Evolutionary conservation across 2,329 filamentous ascomycete genomes (phyloP), one percentile per base, ranked within the genome.

Genomic region (Alternaria sp.): DNA sequence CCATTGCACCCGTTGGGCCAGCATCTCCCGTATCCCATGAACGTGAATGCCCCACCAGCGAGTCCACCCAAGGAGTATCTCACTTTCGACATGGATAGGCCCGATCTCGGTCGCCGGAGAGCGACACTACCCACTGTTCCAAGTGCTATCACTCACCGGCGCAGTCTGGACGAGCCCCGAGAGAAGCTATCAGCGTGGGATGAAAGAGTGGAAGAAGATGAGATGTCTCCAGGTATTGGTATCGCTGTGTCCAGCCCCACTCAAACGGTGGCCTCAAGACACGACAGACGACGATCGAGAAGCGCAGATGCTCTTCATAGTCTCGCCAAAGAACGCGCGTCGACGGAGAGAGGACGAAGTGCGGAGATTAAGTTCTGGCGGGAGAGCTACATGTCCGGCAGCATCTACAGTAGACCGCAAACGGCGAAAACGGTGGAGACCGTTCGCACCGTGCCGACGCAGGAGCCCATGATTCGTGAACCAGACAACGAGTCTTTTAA

Each of bases 21-120:
- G 44, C 75, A 78, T 43, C 69, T 79, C 8, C 77, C 77, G 1
- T 79, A 78, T 51, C 77, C 77, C 1, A 79, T 79, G 77, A 79
- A 79, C 46, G 75, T 79, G 43, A 79, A 79, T 55, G 76, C 76
- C 8, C 76, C 77, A 18, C 72, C 75, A 54, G 61, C 67, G 8
- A 78, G 74, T 58, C 75, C 76, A 39, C 73, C 71, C 7, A 69
- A 75, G 28, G 71, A 77, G 36, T 78, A 78, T 52, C 66, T 78
- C 46, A 73, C 65, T 22, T 78, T 78, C 51, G 69, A 77, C 28
- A 54, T 51, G 18, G 65, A 72, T 14, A 59, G 68, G 18, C 66
- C 67, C 7, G 64, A 70, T 7, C 42, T 70, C 14, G 66, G 65
- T 48, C 68, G 72, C 26, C 71, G 77, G 24, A 70, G 77, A 63